These are phyloP conservation scores for Penicillium daleae DNA, from an alignment of 495 filamentous ascomycete genomes.

Conservation along the genomic window DNA sequence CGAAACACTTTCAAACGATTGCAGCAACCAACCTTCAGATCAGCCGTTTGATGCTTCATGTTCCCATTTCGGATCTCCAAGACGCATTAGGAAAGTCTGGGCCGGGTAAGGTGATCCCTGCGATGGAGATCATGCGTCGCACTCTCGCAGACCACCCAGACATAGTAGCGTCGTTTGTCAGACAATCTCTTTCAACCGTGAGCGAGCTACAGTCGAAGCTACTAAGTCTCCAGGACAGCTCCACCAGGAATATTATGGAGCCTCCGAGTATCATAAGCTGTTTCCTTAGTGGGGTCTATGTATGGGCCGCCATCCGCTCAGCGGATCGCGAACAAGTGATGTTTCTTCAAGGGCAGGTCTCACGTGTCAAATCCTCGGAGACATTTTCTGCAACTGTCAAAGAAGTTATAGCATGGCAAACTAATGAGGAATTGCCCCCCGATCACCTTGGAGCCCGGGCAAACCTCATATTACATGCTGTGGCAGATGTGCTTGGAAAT, in stretches of 20 bases:
- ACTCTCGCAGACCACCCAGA: conserved; percentile 1
- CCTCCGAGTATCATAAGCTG: conserved; percentile 14
- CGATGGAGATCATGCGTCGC: conserved; percentile 1
- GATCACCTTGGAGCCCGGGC: not conserved
- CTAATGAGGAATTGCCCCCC: not conserved
- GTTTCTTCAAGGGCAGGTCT: not conserved
- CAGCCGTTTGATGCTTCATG: conserved; percentile 8
- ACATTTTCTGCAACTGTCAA: conserved; percentile 11
- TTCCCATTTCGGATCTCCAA: conserved; percentile 17
- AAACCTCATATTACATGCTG: conserved; percentile 10
- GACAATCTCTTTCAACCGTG: not conserved
- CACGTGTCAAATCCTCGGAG: not conserved
- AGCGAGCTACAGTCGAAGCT: not conserved
- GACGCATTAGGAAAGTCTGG: conserved; percentile 16
- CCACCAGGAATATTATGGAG: conserved; percentile 2
- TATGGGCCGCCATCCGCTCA: conserved; percentile 4
- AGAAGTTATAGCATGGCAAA: conserved; percentile 2
- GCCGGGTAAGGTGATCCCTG: conserved; percentile 1
- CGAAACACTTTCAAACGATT: conserved; percentile 11
- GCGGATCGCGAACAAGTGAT: not conserved
- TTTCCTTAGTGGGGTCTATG: conserved; percentile 10
- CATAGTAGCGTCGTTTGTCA: not conserved
- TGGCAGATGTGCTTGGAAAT: conserved; percentile 11
- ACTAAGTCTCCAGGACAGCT: not conserved
- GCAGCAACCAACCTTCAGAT: not conserved